phyloP scores from a whole-genome alignment of 1,139 yeast genomes.

The Pichia sp. region DNA sequence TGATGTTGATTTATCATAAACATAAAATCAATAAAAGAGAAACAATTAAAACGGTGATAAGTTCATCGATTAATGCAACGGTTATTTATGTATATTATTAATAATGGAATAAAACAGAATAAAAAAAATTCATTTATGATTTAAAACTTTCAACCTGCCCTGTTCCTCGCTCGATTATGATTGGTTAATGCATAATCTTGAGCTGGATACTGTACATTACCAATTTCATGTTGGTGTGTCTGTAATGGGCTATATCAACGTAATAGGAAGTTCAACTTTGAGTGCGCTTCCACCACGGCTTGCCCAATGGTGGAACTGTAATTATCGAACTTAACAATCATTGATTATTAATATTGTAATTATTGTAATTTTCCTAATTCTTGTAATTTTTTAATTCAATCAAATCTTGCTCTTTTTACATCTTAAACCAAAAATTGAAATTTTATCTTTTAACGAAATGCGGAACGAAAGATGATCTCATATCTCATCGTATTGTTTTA shows the following conservation, averaged over 20 bases:
- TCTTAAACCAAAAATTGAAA: too few relatives aligned
- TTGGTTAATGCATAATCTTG: constrained; percentile 39
- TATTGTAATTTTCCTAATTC: too few relatives aligned
- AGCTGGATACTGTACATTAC: constrained; percentile 38
- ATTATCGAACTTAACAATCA: constrained; percentile 55
- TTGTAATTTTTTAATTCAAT: background rate
- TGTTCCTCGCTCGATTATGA: constrained; percentile 62
- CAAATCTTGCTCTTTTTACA: too few relatives aligned
- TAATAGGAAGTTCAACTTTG: constrained; percentile 49
- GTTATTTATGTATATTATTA: background rate
- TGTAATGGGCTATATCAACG: constrained; percentile 50
- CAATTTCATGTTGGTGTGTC: background rate
- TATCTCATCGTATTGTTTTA: too few relatives aligned
- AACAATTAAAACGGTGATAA: background rate
- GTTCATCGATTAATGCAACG: background rate
- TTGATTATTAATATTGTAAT: background rate
- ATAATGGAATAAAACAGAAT: background rate
- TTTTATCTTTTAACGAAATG: too few relatives aligned
- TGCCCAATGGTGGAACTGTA: constrained; percentile 60
- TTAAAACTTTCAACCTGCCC: constrained; percentile 34
- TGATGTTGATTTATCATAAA: constrained; percentile 54
- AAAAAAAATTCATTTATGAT: background rate
- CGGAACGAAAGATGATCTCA: too few relatives aligned
- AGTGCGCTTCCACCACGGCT: constrained; percentile 67
- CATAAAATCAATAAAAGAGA: background rate